phyloP scores from a whole-genome alignment of 495 filamentous ascomycete species.

The Lophiostoma macrostomum region DNA sequence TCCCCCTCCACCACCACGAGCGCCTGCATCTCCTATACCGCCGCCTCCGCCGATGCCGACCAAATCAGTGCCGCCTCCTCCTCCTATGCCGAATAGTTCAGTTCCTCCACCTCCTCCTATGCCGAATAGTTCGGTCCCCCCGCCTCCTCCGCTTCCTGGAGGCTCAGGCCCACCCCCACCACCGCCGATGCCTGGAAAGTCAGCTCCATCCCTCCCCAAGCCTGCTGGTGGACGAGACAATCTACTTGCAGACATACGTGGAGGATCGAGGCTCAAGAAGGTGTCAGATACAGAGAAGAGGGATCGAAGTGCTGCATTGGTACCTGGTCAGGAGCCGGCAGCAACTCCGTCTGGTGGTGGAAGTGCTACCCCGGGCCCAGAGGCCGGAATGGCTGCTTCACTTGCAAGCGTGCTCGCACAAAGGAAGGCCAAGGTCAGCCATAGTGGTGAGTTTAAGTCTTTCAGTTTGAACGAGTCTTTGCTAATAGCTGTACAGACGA shows the following conservation, averaged over 20 bases:
- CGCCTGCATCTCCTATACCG: conserved; percentile 1
- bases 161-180: conserved; percentile 62
- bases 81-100: conserved; percentile 41
- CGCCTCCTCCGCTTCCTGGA: conserved; percentile 46
- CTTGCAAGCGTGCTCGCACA: conserved; percentile 79
- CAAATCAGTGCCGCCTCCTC: conserved; percentile 32
- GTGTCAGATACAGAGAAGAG: conserved; percentile 72
- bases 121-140: conserved; percentile 26
- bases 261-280: conserved; percentile 69
- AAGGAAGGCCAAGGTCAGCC: conserved; percentile 84
- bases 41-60: conserved; percentile 45
- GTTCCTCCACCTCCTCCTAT: conserved; percentile 37
- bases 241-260: conserved; percentile 78
- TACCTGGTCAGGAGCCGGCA: conserved; percentile 49
- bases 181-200: conserved; percentile 65
- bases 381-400: conserved; percentile 70
- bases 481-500: conserved; percentile 30
- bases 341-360: conserved; percentile 35
- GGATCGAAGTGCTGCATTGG: conserved; percentile 72
- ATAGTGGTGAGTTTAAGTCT: conserved; percentile 70
- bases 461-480: not conserved
- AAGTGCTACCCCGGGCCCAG: conserved; percentile 50
- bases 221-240: conserved; percentile 56
- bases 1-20: conserved; percentile 23
- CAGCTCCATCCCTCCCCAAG: conserved; percentile 54